Base-by-base conservation (phyloP, 2,329 filamentous ascomycete genomes). In the Blastomyces silverae region DNA sequence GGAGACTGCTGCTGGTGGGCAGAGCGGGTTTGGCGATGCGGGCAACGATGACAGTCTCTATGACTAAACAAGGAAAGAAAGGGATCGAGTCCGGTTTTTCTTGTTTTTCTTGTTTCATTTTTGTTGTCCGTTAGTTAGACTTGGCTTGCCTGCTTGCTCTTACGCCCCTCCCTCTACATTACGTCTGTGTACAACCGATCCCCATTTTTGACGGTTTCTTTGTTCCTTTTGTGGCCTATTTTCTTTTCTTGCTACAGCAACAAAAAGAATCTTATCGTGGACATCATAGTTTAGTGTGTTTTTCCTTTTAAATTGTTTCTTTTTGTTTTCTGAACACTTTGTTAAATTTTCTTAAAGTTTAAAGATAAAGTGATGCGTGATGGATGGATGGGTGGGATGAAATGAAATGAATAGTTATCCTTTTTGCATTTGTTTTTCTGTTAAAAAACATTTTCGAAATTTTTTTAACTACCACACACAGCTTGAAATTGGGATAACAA, bases 31-130 rank as follows among this genome's bases (percentile, higher is more conserved):
- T 72, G 92, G 92, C 69, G 89, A 92, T 73, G 90, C 87, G 71
- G 93, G 91, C 73, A 92, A 96, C 77, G 93, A 97, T 76, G 93
- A 97, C 79, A 93, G 92, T 81, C 90, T 97, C 77, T 97, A 97
- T 79, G 91, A 96, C 81, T 68, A 68, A 67, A 58, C 4, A 25
- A 13, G n/a, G n/a, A 13, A 13, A 28, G 10, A 37, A 25, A 25
- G 4, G 22, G 5, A 37, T 58, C 2, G 31, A 37, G 28, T 20
- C 2, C 20, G 6, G 31, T 34, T 22, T 11, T 37, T 44, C 13
- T 56, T 20, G 4, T 31, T 6, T 55, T 25, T 52, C 22, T 15
- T 37, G 42, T 20, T 22, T 50, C n/a, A 8, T 28, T 37, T 31
- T 37, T 56, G 7, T 37, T 34, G 31, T 56, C 53, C 28, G 56